These are phyloP conservation scores for Fusarium annulatum DNA, from an alignment of 2,329 filamentous ascomycete genomes.

Conservation along the genomic window DNA sequence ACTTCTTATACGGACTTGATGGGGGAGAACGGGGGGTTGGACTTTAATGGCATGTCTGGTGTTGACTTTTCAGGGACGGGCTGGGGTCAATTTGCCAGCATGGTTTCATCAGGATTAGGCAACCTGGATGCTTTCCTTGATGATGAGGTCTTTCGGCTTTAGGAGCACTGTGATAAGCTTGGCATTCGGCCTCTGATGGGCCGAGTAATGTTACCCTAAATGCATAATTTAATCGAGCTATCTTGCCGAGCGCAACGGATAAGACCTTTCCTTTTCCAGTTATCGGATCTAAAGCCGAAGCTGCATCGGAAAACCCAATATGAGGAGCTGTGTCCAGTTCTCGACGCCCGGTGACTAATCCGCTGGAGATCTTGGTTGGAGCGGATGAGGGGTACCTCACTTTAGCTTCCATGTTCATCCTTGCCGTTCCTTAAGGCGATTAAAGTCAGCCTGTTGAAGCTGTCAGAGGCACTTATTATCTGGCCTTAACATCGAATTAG, in stretches of 20 bases:
- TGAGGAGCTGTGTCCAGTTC: not conserved
- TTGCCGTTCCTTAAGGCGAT: not conserved
- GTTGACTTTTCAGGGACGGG: slow-evolving; percentile 27
- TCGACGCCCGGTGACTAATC: slow-evolving; percentile 1
- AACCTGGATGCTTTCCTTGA: slow-evolving; percentile 41
- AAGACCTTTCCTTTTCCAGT: slow-evolving; percentile 17
- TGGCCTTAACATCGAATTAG: not conserved
- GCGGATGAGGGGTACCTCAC: slow-evolving; percentile 7
- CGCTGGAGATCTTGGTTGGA: not conserved
- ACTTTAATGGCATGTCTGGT: slow-evolving; percentile 39
- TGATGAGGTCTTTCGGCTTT: slow-evolving; percentile 36
- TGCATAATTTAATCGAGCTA: not conserved
- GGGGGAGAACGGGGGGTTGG: slow-evolving; percentile 31
- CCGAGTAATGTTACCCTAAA: not conserved
- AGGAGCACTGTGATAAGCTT: not conserved
- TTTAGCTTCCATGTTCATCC: not conserved
- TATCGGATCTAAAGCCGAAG: slow-evolving; percentile 10
- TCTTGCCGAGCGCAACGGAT: not conserved
- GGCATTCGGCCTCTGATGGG: not conserved
- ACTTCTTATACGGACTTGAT: slow-evolving; percentile 39
- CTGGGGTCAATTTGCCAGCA: slow-evolving; percentile 40
- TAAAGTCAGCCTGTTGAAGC: not conserved
- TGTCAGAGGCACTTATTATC: not conserved
- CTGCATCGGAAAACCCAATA: slow-evolving; percentile 8
- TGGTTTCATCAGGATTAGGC: slow-evolving; percentile 42